Evolutionary conservation across 2,329 filamentous ascomycete genomes (phyloP), one percentile per base, ranked within the genome.

Genomic region (Plectosphaerella cucumerina): DNA sequence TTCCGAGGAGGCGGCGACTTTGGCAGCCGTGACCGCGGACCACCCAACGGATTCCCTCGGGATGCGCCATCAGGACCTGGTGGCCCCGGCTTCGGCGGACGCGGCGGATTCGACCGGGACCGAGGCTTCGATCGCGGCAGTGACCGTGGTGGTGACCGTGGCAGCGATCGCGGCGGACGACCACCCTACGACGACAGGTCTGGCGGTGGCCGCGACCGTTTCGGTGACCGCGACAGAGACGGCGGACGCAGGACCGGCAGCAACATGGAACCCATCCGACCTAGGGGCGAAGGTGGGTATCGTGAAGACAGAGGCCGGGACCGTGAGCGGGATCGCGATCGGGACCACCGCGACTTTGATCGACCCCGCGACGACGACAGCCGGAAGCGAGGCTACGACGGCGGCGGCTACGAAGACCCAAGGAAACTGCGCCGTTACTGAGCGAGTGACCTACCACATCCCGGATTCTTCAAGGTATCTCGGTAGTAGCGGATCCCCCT

Each of bases 231-330:
- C 9, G 57, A 52, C 48, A 47, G 62, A 8, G 67, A 65, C 45
- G 58, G 57, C 12, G 61, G 61, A 53, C 76, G 80, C 52, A 72
- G 74, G 42, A 86, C 83, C 51, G 89, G 89, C 58, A 89, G 89
- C 73, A 94, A 95, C 71, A 87, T 87, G 70, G 90, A 95, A 67
- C 90, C 89, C 55, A 82, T 94, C 65, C 85, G 87, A 63, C 82
- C 84, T 53, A 67, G 65, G 49, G 72, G 84, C 62, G 83, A 86
- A 57, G 75, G 76, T 66, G 77, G 77, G 60, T 80, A 81, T 69
- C 76, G 69, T 20, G 54, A 53, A 37, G 55, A 56, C 41, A 49
- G 55, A 42, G 55, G 60, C 53, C 79, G 77, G 52, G 69, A 80
- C 48, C 74, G 78, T 52, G 69, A 71, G 44, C 63, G 62, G 39